Evolutionary conservation across 352 stramenopile species (phyloP).

Genomic region (Phytophthora litchii): DNA sequence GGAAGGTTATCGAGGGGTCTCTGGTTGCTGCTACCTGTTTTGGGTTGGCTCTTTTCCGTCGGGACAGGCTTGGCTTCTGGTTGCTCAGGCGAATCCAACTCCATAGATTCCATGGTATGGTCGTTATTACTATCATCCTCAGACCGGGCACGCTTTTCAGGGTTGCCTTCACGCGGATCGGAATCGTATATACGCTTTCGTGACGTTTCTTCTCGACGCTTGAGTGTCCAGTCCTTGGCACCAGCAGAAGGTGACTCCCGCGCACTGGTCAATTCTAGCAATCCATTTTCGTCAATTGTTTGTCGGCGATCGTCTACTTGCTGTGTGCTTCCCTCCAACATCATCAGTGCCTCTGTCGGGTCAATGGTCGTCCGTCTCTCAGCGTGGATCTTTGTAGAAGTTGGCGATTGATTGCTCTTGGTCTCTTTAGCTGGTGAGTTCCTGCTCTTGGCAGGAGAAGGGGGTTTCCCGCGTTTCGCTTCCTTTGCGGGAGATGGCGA

Average conservation of each 20-base stretch:
- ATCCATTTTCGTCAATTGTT: conserved; percentile 62
- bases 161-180: conserved; percentile 8
- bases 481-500: conserved; percentile 7
- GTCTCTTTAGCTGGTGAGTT: conserved; percentile 13
- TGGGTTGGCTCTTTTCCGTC: conserved; percentile 2
- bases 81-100: conserved; percentile 16
- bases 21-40: conserved; percentile 4
- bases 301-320: conserved; percentile 44
- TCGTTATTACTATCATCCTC: conserved; percentile 1
- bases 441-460: background rate
- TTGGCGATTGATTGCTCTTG: conserved; percentile 8
- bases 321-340: conserved; percentile 17
- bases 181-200: conserved; percentile 39
- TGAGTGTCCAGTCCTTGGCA: conserved; percentile 1
- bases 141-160: conserved; percentile 25
- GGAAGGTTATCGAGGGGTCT: conserved; percentile 5
- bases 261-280: conserved; percentile 46
- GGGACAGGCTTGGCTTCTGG: conserved; percentile 1
- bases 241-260: conserved; percentile 14
- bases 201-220: conserved; percentile 14
- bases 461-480: background rate
- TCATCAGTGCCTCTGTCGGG: conserved; percentile 44
- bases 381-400: conserved; percentile 7
- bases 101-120: conserved; percentile 27
- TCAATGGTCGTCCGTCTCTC: conserved; percentile 59